Percentiles rank a stretch among this genome's conserved stretches.
Conservation (phyloP, 495 filamentous ascomycete genomes). For the Aspergillus coremiiformis region DNA sequence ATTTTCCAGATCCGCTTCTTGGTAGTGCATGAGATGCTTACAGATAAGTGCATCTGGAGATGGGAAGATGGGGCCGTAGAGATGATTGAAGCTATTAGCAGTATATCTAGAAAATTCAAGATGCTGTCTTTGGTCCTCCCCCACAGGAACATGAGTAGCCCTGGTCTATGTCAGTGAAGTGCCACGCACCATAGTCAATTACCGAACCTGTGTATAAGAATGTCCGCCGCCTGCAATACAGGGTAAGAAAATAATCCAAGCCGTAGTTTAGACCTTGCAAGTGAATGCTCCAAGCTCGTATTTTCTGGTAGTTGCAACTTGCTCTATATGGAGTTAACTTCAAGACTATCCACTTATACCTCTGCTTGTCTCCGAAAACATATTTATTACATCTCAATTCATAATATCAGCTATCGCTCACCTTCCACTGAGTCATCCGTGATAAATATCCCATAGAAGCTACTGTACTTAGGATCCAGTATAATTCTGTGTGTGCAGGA, state of each 20-base stretch:
- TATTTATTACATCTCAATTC: background rate
- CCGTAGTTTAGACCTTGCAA: conserved; percentile 54
- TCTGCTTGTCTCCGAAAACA: background rate
- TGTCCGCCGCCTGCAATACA: conserved; percentile 90
- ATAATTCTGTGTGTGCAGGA: conserved; percentile 73
- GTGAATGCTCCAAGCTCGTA: conserved; percentile 42
- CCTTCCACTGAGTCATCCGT: conserved; percentile 99
- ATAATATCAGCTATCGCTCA: conserved; percentile 22
- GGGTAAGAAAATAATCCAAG: conserved; percentile 96
- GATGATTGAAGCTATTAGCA: conserved; percentile 75
- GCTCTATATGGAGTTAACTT: conserved; percentile 42
- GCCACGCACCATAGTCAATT: conserved; percentile 3
- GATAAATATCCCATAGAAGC: conserved; percentile 83
- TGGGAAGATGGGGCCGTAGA: conserved; percentile 56
- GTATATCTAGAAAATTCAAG: conserved; percentile 84
- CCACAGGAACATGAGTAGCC: conserved; percentile 92
- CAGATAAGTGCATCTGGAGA: conserved; percentile 69
- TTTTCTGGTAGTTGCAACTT: conserved; percentile 58
- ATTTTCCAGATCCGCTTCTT: background rate
- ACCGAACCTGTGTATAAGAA: conserved; percentile 69
- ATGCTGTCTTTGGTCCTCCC: conserved; percentile 88
- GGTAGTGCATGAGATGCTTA: conserved; percentile 31
- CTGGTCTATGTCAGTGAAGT: conserved; percentile 30
- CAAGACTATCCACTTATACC: background rate
- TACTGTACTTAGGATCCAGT: conserved; percentile 91